A percentile compares a stretch with the other conserved stretches of the same genome.
phyloP scores from a whole-genome alignment of 2,329 filamentous ascomycete genomes.

The Aspergillus ibericus region DNA sequence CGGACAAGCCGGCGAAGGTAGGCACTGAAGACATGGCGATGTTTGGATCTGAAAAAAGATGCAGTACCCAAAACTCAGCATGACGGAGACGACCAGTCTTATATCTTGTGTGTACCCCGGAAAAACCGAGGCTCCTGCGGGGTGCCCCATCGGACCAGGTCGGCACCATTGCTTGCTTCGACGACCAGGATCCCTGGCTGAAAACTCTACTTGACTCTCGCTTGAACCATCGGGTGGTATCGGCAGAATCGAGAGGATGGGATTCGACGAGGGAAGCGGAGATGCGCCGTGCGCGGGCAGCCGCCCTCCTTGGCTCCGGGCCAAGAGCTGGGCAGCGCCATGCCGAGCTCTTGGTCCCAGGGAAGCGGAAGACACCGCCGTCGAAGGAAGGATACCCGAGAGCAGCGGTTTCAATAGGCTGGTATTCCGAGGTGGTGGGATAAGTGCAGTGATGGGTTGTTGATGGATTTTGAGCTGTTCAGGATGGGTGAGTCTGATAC shows the following conservation, averaged over 20 bases:
- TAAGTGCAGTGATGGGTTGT: too few relatives aligned
- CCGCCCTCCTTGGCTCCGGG: constrained; percentile 1
- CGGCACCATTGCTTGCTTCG: neutral
- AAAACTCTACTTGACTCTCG: neutral
- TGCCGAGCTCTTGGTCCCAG: constrained; percentile 2
- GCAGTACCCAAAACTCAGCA: neutral
- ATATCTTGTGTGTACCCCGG: neutral
- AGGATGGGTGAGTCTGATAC: too few relatives aligned
- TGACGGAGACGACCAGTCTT: neutral
- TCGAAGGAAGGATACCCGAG: neutral
- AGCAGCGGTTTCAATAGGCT: neutral
- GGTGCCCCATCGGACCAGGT: neutral
- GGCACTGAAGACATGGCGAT: constrained; percentile 4
- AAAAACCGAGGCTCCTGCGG: neutral
- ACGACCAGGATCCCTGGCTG: neutral
- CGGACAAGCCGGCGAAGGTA: constrained; percentile 7
- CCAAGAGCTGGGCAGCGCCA: constrained; percentile 4
- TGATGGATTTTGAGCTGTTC: neutral
- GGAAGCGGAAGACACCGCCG: neutral
- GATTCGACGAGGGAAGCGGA: neutral
- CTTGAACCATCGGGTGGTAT: neutral
- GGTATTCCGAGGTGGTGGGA: neutral
- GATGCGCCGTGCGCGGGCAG: neutral
- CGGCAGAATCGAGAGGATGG: neutral
- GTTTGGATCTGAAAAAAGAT: neutral